Conservation (phyloP, 441 rosid genomes). For the Populus trichocarpa region DNA sequence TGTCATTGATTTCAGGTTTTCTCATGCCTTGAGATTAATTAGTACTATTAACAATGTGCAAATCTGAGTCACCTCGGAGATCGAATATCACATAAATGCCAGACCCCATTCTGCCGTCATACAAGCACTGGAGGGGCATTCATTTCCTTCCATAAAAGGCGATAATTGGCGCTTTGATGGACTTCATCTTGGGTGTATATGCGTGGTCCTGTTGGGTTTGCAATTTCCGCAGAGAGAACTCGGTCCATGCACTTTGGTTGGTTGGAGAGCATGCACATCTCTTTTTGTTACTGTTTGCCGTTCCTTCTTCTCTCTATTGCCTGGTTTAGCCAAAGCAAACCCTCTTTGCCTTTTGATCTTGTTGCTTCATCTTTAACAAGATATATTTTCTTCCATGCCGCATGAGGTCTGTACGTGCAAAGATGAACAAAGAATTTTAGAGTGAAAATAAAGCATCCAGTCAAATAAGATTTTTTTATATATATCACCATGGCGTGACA, state of each 20-base stretch:
- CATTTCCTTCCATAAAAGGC: background rate
- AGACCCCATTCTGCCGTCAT: conserved; percentile 18
- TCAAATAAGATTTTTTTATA: background rate
- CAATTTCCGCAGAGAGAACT: no score
- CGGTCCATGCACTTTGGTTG: no score
- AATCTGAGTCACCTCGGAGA: conserved; percentile 24
- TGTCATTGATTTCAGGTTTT: background rate
- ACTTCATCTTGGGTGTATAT: background rate
- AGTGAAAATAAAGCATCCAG: background rate
- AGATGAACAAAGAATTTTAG: background rate
- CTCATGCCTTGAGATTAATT: conserved; percentile 5
- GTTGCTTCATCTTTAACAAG: no score
- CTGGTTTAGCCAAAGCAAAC: no score
- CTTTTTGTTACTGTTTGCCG: no score
- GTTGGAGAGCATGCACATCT: no score
- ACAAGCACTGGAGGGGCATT: conserved; percentile 15
- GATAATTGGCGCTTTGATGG: conserved; percentile 14
- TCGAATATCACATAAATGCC: conserved; percentile 2
- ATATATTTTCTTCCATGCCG: no score
- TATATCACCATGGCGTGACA: no score
- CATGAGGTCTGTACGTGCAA: background rate
- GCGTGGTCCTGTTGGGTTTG: no score
- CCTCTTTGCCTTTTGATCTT: no score
- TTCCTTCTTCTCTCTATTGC: no score
- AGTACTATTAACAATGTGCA: conserved; percentile 14